Percentiles rank a stretch among this genome's conserved stretches.
These are phyloP conservation scores for Chrysoporthe deuterocubensis DNA, from an alignment of 2,329 filamentous ascomycete genomes.

Conservation along the genomic window DNA sequence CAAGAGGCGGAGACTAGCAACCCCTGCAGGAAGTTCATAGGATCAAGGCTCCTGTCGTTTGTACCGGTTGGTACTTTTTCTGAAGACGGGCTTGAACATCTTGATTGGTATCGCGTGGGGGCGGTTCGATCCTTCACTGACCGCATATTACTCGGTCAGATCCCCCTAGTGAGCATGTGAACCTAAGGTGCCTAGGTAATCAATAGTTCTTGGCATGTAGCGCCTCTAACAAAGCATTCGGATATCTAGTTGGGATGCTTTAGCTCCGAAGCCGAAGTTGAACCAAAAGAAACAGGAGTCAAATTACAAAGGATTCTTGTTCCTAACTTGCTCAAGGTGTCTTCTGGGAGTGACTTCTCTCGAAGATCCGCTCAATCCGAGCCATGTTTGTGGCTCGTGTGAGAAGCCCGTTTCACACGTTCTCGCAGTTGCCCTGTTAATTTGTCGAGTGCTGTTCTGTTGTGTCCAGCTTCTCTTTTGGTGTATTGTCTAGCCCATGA, in stretches of 20 bases:
- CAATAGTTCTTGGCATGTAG: background rate
- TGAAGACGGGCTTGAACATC: background rate
- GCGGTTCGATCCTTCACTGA: slow-evolving; percentile 21
- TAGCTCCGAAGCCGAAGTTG: background rate
- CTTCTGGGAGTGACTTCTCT: background rate
- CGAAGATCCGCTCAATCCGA: background rate
- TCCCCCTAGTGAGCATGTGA: slow-evolving; percentile 3
- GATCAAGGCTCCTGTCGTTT: background rate
- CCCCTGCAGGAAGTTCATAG: background rate
- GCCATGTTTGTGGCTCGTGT: background rate
- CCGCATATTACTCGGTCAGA: slow-evolving; percentile 22
- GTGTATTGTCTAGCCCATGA: background rate
- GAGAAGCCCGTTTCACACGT: background rate
- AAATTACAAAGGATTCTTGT: background rate
- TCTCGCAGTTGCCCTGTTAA: background rate
- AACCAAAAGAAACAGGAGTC: background rate
- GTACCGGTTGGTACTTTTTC: background rate
- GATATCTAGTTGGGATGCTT: background rate
- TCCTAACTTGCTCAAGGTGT: background rate
- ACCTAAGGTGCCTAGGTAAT: background rate
- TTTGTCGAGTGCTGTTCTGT: background rate
- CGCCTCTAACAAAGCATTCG: background rate
- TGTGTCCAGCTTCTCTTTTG: background rate
- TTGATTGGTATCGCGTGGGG: background rate
- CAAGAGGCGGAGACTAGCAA: background rate